Evolutionary conservation across 495 filamentous ascomycete genomes (phyloP).

Genomic region (Penicillium antarcticum): DNA sequence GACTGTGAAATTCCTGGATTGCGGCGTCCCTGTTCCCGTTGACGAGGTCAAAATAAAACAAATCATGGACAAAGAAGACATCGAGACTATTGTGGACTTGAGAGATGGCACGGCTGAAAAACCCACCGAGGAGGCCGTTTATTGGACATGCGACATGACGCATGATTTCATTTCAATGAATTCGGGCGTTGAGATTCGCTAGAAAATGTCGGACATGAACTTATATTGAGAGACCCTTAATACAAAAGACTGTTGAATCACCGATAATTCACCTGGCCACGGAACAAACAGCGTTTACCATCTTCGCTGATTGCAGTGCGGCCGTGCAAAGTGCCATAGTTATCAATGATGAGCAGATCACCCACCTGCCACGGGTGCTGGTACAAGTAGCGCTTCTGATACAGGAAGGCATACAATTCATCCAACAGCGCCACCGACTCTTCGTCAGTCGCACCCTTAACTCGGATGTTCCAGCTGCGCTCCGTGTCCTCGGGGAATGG

Average conservation of each 20-base stretch:
- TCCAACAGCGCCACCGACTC: not conserved
- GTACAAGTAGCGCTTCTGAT: not conserved
- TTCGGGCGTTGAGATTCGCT: not conserved
- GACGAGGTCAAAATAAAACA: not conserved
- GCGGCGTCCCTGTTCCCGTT: not conserved
- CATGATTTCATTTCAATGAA: not conserved
- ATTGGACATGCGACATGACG: not conserved
- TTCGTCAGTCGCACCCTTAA: not conserved
- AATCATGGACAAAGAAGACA: not conserved
- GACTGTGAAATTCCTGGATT: not conserved
- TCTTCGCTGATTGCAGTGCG: not conserved
- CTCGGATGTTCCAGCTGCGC: not conserved
- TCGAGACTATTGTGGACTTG: not conserved
- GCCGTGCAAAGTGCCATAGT: not conserved
- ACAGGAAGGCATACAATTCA: not conserved
- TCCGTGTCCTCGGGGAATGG: not conserved
- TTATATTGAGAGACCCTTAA: not conserved
- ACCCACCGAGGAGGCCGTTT: not conserved
- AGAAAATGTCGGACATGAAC: not conserved
- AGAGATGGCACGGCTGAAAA: not conserved
- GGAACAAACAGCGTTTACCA: not conserved
- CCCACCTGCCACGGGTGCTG: not conserved
- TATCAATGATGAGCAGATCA: not conserved
- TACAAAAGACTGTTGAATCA: not conserved
- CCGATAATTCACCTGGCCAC: not conserved